Evolutionary conservation across 345 rosid species (phyloP).

Genomic region (Populus alba): DNA sequence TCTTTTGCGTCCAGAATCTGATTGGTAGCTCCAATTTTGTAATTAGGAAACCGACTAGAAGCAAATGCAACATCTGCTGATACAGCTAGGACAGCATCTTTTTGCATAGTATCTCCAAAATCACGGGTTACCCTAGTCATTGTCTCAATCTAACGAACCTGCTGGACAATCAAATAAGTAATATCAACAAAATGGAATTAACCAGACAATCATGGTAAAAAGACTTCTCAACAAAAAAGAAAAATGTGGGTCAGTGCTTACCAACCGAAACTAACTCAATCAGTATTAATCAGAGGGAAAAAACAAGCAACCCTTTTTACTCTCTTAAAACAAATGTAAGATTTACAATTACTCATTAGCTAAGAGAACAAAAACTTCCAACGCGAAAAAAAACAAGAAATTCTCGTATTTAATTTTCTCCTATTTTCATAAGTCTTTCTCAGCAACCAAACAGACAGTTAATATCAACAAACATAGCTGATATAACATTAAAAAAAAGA

Average conservation of each 20-base stretch:
- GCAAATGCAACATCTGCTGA: slow-evolving; percentile 84
- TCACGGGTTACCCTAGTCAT: slow-evolving; percentile 81
- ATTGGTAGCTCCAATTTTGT: slow-evolving; percentile 73
- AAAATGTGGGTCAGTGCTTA: slow-evolving; percentile 21
- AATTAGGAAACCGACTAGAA: slow-evolving; percentile 77
- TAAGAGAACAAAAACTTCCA: background rate
- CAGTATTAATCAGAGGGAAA: background rate
- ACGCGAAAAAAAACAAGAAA: background rate
- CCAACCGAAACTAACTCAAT: slow-evolving; percentile 13
- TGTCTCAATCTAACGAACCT: slow-evolving; percentile 12
- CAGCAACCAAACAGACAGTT: slow-evolving; percentile 3
- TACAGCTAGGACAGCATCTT: slow-evolving; percentile 63
- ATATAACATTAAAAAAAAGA: background rate
- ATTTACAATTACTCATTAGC: background rate
- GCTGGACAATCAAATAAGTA: slow-evolving; percentile 12
- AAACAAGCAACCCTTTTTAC: background rate
- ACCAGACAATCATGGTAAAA: slow-evolving; percentile 10
- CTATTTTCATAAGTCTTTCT: slow-evolving; percentile 1
- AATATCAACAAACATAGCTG: background rate
- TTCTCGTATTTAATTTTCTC: background rate
- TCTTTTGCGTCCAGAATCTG: slow-evolving; percentile 71
- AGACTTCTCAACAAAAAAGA: slow-evolving; percentile 13
- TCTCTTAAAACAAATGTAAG: background rate
- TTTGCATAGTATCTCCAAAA: slow-evolving; percentile 60
- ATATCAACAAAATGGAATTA: slow-evolving; percentile 3